A percentile compares a stretch with the other conserved stretches of the same genome.
phyloP scores from a whole-genome alignment of 2,329 filamentous ascomycete genomes.

The Sporothrix phasma region DNA sequence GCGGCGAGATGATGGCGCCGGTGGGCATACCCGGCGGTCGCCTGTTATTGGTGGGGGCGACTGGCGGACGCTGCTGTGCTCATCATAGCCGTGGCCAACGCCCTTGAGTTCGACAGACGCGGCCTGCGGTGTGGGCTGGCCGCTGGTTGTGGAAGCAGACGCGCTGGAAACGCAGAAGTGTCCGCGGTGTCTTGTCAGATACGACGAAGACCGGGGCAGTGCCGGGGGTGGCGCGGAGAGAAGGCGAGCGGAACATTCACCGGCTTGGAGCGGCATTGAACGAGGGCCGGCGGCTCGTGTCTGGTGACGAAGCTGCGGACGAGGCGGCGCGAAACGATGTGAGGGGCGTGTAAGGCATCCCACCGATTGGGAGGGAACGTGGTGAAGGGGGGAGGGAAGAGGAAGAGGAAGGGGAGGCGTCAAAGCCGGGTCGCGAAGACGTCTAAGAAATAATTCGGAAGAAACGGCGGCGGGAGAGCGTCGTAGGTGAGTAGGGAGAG shows the following conservation, averaged over 20 bases:
- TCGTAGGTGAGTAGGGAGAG: not conserved
- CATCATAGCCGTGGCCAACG: conserved; percentile 26
- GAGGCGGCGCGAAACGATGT: conserved; percentile 52
- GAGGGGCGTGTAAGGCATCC: conserved; percentile 87
- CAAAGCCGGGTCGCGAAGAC: not conserved
- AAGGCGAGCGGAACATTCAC: conserved; percentile 12
- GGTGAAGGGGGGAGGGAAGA: not conserved
- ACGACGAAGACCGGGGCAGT: conserved; percentile 55
- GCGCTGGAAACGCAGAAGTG: conserved; percentile 33
- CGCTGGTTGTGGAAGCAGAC: conserved; percentile 21
- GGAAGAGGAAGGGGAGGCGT: not conserved
- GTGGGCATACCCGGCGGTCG: conserved; percentile 57
- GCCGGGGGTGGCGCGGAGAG: conserved; percentile 35
- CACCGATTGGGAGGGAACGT: conserved; percentile 23
- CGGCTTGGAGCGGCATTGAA: conserved; percentile 33
- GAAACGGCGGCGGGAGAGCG: not conserved
- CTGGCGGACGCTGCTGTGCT: conserved; percentile 53
- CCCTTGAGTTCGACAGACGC: conserved; percentile 42
- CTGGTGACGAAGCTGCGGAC: conserved; percentile 47
- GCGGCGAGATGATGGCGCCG: conserved; percentile 81
- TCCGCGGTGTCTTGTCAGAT: conserved; percentile 54
- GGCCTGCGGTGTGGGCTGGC: conserved; percentile 38
- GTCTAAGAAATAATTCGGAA: conserved; percentile 1
- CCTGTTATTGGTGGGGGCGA: conserved; percentile 75
- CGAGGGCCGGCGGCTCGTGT: conserved; percentile 49